These are phyloP conservation scores for Candida boidinii DNA, from an alignment of 805 yeast species.

Conservation along the genomic window DNA sequence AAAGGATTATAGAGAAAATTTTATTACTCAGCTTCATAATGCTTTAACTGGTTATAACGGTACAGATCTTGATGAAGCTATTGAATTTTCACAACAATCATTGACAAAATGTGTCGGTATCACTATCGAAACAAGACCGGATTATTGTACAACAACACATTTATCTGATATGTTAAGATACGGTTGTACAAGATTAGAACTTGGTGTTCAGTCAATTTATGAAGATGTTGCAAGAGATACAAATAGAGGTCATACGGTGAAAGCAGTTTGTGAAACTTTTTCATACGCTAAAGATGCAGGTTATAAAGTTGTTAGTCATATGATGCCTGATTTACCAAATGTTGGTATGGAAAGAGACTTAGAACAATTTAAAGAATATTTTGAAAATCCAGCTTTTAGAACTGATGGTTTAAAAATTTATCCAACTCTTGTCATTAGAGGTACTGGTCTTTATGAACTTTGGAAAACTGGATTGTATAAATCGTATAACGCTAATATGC, in stretches of 20 bases:
- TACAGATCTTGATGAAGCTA: slow-evolving; percentile 81
- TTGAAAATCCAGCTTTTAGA: slow-evolving; percentile 93
- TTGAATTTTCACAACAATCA: slow-evolving; percentile 83
- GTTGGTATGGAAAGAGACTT: slow-evolving; percentile 98
- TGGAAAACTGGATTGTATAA: slow-evolving; percentile 96
- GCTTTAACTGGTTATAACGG: slow-evolving; percentile 93
- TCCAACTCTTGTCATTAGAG: slow-evolving; percentile 94
- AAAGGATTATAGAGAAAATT: slow-evolving; percentile 78
- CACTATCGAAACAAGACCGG: slow-evolving; percentile 97
- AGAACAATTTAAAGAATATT: slow-evolving; percentile 92
- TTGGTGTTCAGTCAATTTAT: slow-evolving; percentile 94
- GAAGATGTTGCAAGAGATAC: slow-evolving; percentile 99
- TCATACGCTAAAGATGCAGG: slow-evolving; percentile 97
- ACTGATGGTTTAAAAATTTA: slow-evolving; percentile 94
- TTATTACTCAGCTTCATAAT: slow-evolving; percentile 85
- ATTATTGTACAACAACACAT: slow-evolving; percentile 94
- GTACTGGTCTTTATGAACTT: slow-evolving; percentile 92
- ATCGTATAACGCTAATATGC: slow-evolving; percentile 89
- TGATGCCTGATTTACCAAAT: slow-evolving; percentile 99
- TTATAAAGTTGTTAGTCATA: slow-evolving; percentile 93
- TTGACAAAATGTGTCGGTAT: slow-evolving; percentile 97
- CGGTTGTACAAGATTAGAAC: slow-evolving; percentile 94
- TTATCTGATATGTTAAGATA: slow-evolving; percentile 90
- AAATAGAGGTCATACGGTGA: slow-evolving; percentile 95
- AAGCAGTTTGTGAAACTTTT: slow-evolving; percentile 92